Percentiles rank a stretch among this genome's conserved stretches.
These are phyloP conservation scores for Tricholoma bakamatsutake DNA, from an alignment of 768 basidiomycete species.

Conservation along the genomic window DNA sequence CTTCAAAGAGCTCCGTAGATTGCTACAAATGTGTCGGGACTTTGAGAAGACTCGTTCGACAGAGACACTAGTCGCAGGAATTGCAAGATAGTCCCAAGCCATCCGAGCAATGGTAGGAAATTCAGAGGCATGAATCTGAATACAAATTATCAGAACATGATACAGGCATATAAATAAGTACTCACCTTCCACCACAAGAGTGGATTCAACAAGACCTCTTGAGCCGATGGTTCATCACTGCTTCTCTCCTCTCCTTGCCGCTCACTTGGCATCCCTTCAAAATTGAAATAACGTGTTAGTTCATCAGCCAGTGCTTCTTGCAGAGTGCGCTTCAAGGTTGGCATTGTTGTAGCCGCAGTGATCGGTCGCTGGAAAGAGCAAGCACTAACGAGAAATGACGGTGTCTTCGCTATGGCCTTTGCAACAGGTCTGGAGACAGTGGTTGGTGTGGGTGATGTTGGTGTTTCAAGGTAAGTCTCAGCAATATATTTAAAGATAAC, in stretches of 20 bases:
- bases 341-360: neutral
- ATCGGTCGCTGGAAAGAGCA: neutral
- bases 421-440: neutral
- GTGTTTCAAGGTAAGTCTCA: neutral
- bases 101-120: neutral
- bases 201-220: too few species aligned
- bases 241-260: neutral
- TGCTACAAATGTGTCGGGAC: too few species aligned
- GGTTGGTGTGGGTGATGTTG: neutral
- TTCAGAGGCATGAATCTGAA: neutral
- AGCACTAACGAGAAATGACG: neutral
- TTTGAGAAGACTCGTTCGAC: conserved; percentile 8
- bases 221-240: too few species aligned
- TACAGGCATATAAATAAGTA: too few species aligned
- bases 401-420: neutral
- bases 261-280: conserved; percentile 4
- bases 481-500: neutral
- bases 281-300: neutral
- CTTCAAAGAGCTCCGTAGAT: too few species aligned
- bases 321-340: neutral
- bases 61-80: conserved; percentile 19
- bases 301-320: neutral
- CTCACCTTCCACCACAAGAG: too few species aligned
- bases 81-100: neutral
- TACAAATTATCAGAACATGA: neutral